Conservation (phyloP, 768 basidiomycete genomes). For the Russula compacta region DNA sequence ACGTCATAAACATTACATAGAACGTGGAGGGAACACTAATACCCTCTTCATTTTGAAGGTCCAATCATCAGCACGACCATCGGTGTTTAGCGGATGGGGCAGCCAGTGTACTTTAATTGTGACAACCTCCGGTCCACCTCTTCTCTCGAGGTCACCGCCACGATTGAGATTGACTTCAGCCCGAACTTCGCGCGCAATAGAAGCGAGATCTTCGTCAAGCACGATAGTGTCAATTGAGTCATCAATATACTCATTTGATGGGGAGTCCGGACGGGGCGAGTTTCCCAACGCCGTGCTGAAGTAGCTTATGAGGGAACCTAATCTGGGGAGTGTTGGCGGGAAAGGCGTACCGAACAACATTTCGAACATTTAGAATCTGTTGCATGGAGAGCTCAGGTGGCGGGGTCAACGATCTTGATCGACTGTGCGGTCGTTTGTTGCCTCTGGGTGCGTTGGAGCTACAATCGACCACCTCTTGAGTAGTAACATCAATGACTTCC, state of each 20-base stretch:
- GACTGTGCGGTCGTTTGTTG: constrained; percentile 37
- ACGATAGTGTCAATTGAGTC: constrained; percentile 42
- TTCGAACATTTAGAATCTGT: constrained; percentile 46
- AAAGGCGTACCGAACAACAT: constrained; percentile 46
- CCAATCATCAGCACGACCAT: constrained; percentile 35
- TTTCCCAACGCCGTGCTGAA: constrained; percentile 41
- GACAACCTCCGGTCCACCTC: constrained; percentile 33
- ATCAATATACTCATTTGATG: constrained; percentile 33
- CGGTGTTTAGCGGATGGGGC: constrained; percentile 48
- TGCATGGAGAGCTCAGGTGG: constrained; percentile 52
- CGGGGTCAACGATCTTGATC: constrained; percentile 68
- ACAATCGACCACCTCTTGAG: constrained; percentile 23
- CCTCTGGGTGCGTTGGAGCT: constrained; percentile 23
- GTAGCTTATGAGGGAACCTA: constrained; percentile 3
- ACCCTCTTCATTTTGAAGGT: constrained; percentile 54
- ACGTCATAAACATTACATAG: neutral
- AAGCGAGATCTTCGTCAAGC: constrained; percentile 54
- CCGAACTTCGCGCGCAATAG: constrained; percentile 39
- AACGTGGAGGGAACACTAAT: constrained; percentile 19
- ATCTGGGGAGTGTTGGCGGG: neutral
- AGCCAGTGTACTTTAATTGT: constrained; percentile 53
- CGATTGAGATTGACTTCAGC: constrained; percentile 23
- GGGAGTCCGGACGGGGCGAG: constrained; percentile 38
- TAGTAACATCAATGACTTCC: constrained; percentile 31
- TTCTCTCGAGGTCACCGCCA: constrained; percentile 18